phyloP scores from a whole-genome alignment of 768 basidiomycete species.

The Hypholoma fasciculare region DNA sequence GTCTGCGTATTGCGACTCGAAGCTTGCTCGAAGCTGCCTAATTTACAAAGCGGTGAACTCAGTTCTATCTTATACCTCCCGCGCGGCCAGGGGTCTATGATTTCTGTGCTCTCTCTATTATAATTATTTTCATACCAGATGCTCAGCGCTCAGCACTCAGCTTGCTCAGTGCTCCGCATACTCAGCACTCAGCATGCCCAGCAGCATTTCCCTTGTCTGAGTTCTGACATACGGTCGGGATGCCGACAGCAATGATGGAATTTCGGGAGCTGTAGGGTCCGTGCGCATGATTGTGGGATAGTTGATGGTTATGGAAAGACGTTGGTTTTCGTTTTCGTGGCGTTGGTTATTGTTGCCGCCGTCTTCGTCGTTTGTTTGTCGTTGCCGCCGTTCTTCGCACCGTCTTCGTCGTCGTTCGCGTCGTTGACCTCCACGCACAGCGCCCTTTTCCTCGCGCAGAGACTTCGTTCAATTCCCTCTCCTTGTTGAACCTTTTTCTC shows the following conservation, averaged over 20 bases:
- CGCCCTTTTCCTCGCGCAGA: slow-evolving; percentile 29
- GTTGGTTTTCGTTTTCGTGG: slow-evolving; percentile 17
- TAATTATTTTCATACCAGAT: too few relatives aligned
- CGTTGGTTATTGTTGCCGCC: slow-evolving; percentile 22
- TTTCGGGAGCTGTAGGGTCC: slow-evolving; percentile 2
- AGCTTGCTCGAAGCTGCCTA: too few relatives aligned
- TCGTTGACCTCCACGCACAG: slow-evolving; percentile 30
- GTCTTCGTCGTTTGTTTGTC: slow-evolving; percentile 27
- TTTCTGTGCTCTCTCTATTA: too few relatives aligned
- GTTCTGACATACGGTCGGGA: background rate
- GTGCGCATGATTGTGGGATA: slow-evolving; percentile 13
- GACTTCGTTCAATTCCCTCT: slow-evolving; percentile 34
- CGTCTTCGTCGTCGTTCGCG: slow-evolving; percentile 31
- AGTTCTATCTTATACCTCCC: too few relatives aligned
- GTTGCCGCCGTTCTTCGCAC: slow-evolving; percentile 21
- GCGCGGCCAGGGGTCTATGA: too few relatives aligned
- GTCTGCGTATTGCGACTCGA: too few relatives aligned
- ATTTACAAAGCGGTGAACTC: too few relatives aligned
- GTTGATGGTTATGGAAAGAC: slow-evolving; percentile 8
- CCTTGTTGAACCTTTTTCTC: slow-evolving; percentile 34
- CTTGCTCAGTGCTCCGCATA: too few relatives aligned
- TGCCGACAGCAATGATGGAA: background rate
- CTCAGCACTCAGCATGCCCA: too few relatives aligned
- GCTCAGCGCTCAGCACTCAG: too few relatives aligned
- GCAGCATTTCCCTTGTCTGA: background rate